Percentiles rank a stretch among this genome's conserved stretches.
phyloP scores from a whole-genome alignment of 2,329 filamentous ascomycete species.

The Penicillium verrucosum region DNA sequence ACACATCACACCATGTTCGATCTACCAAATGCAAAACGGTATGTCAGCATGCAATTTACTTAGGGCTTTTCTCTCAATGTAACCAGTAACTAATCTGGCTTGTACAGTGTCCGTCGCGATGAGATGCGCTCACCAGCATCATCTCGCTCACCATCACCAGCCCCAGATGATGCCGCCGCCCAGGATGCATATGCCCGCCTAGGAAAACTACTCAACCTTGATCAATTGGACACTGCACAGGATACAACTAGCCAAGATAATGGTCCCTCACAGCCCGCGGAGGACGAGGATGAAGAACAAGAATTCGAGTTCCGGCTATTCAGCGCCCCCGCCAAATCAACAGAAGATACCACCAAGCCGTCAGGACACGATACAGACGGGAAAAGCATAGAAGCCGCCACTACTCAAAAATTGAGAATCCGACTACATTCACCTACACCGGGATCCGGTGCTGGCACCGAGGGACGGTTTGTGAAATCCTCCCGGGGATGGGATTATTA shows the following conservation, averaged over 20 bases:
- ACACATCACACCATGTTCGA: conserved; percentile 33
- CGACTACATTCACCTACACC: conserved; percentile 41
- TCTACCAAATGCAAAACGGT: conserved; percentile 38
- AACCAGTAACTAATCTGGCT: neutral
- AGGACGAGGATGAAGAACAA: conserved; percentile 37
- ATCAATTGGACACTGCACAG: conserved; percentile 19
- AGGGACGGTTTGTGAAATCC: conserved; percentile 40
- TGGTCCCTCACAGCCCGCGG: neutral
- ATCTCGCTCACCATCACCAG: conserved; percentile 31
- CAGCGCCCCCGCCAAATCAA: conserved; percentile 28
- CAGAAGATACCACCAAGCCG: conserved; percentile 1
- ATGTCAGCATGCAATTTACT: neutral
- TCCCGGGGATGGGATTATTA: conserved; percentile 45
- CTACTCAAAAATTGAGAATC: conserved; percentile 39
- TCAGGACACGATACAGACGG: neutral
- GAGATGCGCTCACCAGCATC: conserved; percentile 34
- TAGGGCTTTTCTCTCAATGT: neutral
- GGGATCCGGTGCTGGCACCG: conserved; percentile 20
- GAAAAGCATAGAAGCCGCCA: conserved; percentile 1
- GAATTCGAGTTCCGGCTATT: conserved; percentile 46
- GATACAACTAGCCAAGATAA: conserved; percentile 2
- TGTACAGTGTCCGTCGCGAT: conserved; percentile 35
- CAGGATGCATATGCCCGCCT: conserved; percentile 33
- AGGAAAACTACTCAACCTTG: conserved; percentile 34
- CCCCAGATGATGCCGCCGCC: conserved; percentile 24